Evolutionary conservation across 2,329 filamentous ascomycete genomes (phyloP).

Genomic region (Fusarium xylarioides): DNA sequence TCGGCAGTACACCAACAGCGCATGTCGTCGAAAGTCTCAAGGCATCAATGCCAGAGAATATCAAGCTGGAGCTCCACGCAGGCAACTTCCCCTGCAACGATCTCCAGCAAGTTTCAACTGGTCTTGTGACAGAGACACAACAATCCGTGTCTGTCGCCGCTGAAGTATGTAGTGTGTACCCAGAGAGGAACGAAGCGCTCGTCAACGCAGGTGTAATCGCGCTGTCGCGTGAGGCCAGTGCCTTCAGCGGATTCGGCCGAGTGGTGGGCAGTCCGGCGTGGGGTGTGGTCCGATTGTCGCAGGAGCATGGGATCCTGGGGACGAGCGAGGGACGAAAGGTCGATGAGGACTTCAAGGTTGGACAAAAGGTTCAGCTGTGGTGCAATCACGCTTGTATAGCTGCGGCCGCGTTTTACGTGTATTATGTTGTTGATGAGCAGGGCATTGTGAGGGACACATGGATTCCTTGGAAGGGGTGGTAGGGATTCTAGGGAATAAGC

Average conservation of each 20-base stretch:
- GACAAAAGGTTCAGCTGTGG: conserved; percentile 46
- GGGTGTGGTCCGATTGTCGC: conserved; percentile 48
- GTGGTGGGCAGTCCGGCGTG: conserved; percentile 44
- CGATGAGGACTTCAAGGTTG: conserved; percentile 45
- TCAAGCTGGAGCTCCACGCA: conserved; percentile 50
- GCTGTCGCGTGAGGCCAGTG: conserved; percentile 48
- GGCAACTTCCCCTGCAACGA: conserved; percentile 52
- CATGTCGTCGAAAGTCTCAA: conserved; percentile 48
- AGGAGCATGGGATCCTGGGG: conserved; percentile 51
- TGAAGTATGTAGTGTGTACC: conserved; percentile 52
- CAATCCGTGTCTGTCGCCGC: conserved; percentile 46
- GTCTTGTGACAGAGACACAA: conserved; percentile 41
- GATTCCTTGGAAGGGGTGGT: conserved; percentile 51
- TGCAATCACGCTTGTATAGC: conserved; percentile 51
- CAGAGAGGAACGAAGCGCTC: conserved; percentile 50
- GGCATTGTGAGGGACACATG: conserved; percentile 48
- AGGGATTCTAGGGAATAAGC: background rate
- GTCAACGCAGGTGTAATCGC: conserved; percentile 50
- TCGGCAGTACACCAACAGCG: conserved; percentile 50
- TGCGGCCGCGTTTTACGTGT: conserved; percentile 48
- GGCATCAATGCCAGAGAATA: conserved; percentile 41
- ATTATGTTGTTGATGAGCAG: conserved; percentile 49
- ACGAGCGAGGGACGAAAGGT: conserved; percentile 33
- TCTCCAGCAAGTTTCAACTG: conserved; percentile 51
- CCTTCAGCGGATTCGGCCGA: conserved; percentile 44